phyloP scores from a whole-genome alignment of 1,139 yeast species.

The Nadsonia starkeyi-henricii region DNA sequence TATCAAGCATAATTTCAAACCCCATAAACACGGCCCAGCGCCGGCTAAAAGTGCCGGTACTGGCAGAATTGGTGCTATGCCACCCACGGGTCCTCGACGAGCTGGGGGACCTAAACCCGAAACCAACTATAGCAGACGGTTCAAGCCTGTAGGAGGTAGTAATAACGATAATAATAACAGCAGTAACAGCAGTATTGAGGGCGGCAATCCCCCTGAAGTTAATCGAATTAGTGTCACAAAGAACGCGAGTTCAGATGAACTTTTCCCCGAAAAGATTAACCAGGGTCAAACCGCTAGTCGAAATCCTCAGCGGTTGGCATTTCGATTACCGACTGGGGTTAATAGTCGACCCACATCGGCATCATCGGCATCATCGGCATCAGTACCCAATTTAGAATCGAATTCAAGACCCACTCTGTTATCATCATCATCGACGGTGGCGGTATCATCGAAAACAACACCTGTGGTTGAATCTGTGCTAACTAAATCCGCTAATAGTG shows the following conservation, averaged over 20 bases:
- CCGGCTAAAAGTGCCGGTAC: background rate
- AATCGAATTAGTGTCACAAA: background rate
- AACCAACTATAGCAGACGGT: background rate
- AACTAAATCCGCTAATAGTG: background rate
- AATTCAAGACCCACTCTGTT: background rate
- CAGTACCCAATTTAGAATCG: background rate
- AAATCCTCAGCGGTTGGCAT: background rate
- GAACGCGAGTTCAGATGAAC: background rate
- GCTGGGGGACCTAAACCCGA: background rate
- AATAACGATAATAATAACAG: background rate
- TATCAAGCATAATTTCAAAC: no score
- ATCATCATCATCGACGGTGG: background rate
- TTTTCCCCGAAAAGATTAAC: background rate
- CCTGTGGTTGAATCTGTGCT: background rate
- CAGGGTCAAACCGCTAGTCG: background rate
- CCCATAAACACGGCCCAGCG: background rate
- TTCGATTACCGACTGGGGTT: background rate
- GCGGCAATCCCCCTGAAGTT: background rate
- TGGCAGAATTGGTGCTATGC: background rate
- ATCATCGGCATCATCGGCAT: no score
- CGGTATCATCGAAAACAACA: background rate
- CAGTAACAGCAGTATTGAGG: no score
- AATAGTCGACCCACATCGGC: no score
- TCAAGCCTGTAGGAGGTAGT: background rate
- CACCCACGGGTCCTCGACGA: background rate